phyloP scores from a whole-genome alignment of 768 basidiomycete species.

The Pleurotus tuoliensis region DNA sequence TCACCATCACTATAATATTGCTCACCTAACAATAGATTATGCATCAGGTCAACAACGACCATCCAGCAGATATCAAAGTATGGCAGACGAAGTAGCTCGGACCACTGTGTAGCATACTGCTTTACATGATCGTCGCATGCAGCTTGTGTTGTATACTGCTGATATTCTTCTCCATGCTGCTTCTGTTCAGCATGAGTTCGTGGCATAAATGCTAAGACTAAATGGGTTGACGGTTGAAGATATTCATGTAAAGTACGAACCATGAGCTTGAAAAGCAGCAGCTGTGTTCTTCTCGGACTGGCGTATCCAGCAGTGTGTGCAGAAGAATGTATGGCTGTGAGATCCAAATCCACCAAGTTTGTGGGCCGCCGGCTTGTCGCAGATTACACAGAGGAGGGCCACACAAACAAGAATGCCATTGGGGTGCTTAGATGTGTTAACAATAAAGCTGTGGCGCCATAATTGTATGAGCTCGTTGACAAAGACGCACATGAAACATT shows the following conservation, averaged over 20 bases:
- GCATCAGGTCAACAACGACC: no score
- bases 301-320: slow-evolving; percentile 22
- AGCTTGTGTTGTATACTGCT: no score
- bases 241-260: no score
- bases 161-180: no score
- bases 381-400: slow-evolving; percentile 21
- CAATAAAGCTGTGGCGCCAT: slow-evolving; percentile 16
- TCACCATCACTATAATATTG: no score
- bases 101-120: no score
- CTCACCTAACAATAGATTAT: no score
- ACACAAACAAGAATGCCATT: slow-evolving; percentile 21
- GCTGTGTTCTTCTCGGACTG: slow-evolving; percentile 16
- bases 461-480: slow-evolving; percentile 18
- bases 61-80: no score
- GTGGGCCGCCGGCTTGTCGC: slow-evolving; percentile 28
- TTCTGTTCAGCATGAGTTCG: background rate
- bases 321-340: slow-evolving; percentile 24
- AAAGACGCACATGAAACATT: slow-evolving; percentile 12
- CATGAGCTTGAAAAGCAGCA: slow-evolving; percentile 12
- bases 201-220: background rate
- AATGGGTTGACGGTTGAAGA: no score
- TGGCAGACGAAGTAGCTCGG: no score
- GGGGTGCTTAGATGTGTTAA: slow-evolving; percentile 15
- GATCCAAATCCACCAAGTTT: slow-evolving; percentile 24
- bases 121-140: no score